A percentile compares a stretch with the other conserved stretches of the same genome.
Evolutionary conservation across 306 rosid genomes (phyloP).

Genomic region (Nissolia schottii): DNA sequence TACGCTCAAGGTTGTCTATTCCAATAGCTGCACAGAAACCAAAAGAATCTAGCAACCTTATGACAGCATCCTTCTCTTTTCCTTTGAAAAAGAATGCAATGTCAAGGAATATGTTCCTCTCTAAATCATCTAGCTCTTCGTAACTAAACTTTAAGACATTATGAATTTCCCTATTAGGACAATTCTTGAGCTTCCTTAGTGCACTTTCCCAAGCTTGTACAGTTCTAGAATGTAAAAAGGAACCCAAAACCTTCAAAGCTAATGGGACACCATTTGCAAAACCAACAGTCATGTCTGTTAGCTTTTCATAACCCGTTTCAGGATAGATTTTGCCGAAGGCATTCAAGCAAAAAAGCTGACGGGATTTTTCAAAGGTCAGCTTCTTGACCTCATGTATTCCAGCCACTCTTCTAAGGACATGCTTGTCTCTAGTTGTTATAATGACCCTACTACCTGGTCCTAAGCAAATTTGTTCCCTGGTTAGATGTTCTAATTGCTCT

Average conservation of each 20-base stretch:
- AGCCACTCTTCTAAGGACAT: not conserved
- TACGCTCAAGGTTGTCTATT: not conserved
- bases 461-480: not conserved
- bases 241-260: slow-evolving; percentile 24
- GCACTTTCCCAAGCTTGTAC: not conserved
- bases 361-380: slow-evolving; percentile 22
- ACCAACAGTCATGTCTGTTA: not conserved
- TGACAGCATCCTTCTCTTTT: not conserved
- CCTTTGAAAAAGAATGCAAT: slow-evolving; percentile 28
- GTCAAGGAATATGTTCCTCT: not conserved
- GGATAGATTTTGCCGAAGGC: slow-evolving; percentile 21
- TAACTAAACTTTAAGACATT: slow-evolving; percentile 14
- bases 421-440: slow-evolving; percentile 24
- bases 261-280: slow-evolving; percentile 2
- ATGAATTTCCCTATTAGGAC: not conserved
- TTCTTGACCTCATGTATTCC: slow-evolving; percentile 3
- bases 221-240: not conserved
- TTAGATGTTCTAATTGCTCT: not conserved
- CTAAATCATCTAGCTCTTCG: not conserved
- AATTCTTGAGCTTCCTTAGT: not conserved
- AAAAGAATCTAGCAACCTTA: not conserved
- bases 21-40: not conserved
- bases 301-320: slow-evolving; percentile 10
- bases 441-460: slow-evolving; percentile 25
- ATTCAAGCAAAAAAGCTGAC: slow-evolving; percentile 23